Percentiles rank a stretch among this genome's conserved stretches.
Conservation (phyloP, 2,329 filamentous ascomycete species). For the Penicillium italicum region DNA sequence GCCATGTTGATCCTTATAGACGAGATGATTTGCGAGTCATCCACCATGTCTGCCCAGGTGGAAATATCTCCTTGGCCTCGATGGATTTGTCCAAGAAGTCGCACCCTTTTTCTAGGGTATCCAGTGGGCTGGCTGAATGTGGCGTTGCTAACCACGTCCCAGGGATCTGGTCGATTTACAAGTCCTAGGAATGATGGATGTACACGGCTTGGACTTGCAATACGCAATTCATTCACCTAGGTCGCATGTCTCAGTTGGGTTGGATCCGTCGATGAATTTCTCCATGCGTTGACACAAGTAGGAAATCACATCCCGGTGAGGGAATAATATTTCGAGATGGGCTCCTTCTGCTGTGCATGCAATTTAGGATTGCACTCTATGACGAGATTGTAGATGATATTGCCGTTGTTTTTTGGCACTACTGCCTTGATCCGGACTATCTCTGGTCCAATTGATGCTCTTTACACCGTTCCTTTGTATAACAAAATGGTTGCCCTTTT, state of each 20-base stretch:
- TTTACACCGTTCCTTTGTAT: too few species aligned
- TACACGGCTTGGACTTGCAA: slow-evolving; percentile 27
- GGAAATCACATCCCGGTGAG: slow-evolving; percentile 27
- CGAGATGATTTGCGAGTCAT: too few species aligned
- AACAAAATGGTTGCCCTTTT: too few species aligned
- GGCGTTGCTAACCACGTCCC: slow-evolving; percentile 27
- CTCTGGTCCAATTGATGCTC: too few species aligned
- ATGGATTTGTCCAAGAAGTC: too few species aligned
- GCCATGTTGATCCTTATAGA: too few species aligned
- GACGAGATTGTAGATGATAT: slow-evolving; percentile 41
- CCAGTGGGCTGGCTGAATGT: slow-evolving; percentile 29
- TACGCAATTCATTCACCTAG: slow-evolving; percentile 44
- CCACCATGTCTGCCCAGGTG: too few species aligned
- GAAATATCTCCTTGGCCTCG: too few species aligned
- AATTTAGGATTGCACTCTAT: slow-evolving; percentile 32
- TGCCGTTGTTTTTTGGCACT: slow-evolving; percentile 35
- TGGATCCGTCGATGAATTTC: slow-evolving; percentile 28
- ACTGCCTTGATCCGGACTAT: slow-evolving; percentile 39
- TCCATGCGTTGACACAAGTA: slow-evolving; percentile 32
- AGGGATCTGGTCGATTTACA: slow-evolving; percentile 14
- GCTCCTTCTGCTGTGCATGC: slow-evolving; percentile 38
- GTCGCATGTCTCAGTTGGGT: slow-evolving; percentile 29
- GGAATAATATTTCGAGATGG: slow-evolving; percentile 40
- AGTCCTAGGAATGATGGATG: not conserved
- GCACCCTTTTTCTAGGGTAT: slow-evolving; percentile 24